A percentile compares a stretch with the other conserved stretches of the same genome.
phyloP scores from a whole-genome alignment of 371 early-diverging fungal species.

The Dentiscutata heterogama region DNA sequence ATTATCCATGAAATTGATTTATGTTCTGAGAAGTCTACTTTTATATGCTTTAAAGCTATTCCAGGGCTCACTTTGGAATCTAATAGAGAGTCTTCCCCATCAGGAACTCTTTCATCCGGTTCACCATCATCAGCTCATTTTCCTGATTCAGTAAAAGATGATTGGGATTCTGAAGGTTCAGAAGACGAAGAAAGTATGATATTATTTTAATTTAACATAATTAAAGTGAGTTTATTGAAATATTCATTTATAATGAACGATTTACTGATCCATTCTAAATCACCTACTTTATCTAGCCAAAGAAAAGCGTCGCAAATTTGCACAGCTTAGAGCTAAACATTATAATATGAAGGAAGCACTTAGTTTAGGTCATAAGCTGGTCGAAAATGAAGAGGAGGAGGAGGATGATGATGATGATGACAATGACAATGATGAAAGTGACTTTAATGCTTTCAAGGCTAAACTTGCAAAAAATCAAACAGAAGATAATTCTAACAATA shows the following conservation, averaged over 20 bases:
- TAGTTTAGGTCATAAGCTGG: constrained; percentile 56
- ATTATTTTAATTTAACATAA: neutral
- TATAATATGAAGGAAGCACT: constrained; percentile 86
- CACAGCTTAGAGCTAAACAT: constrained; percentile 78
- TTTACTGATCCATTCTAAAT: neutral
- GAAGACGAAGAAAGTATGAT: constrained; percentile 43
- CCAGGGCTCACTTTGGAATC: constrained; percentile 36
- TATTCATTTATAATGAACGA: neutral
- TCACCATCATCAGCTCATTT: constrained; percentile 43
- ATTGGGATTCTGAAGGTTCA: constrained; percentile 29
- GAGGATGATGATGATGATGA: neutral
- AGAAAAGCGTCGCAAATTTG: constrained; percentile 73
- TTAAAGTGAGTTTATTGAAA: neutral
- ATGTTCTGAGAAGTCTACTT: neutral
- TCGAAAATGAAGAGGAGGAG: constrained; percentile 38
- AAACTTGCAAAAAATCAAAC: neutral
- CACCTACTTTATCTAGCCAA: constrained; percentile 51
- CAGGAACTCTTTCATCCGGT: constrained; percentile 25
- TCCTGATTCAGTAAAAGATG: constrained; percentile 40
- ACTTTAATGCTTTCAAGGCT: neutral
- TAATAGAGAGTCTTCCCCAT: neutral
- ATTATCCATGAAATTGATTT: neutral
- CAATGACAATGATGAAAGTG: neutral
- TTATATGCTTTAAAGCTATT: constrained; percentile 18
- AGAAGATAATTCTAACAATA: no score